Percentiles rank a stretch among this genome's conserved stretches.
Conservation (phyloP, 2,329 filamentous ascomycete genomes). For the Trichoderma sp. region DNA sequence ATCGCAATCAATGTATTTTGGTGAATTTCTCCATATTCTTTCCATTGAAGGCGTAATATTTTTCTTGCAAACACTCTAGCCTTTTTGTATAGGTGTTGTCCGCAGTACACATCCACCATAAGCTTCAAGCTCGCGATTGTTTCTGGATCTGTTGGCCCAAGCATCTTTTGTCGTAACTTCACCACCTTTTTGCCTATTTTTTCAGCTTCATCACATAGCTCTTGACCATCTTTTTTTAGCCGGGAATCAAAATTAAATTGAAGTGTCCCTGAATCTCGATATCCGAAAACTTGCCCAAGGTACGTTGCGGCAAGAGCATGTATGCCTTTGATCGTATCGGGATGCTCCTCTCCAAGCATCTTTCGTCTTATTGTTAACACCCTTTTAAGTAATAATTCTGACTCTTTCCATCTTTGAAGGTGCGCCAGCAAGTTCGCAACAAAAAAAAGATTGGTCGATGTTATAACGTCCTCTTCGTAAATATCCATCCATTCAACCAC, state of each 20-base stretch:
- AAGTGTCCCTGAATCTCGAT: background rate
- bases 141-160: too few relatives aligned
- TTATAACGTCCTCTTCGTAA: fast-evolving
- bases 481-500: background rate
- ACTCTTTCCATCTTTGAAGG: background rate
- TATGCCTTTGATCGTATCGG: background rate
- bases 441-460: background rate
- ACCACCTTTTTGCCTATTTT: too few relatives aligned
- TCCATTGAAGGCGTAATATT: background rate
- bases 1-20: background rate
- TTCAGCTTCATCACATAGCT: too few relatives aligned
- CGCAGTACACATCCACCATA: too few relatives aligned
- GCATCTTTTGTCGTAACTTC: too few relatives aligned
- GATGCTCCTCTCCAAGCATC: background rate
- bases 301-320: background rate
- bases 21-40: background rate
- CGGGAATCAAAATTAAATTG: too few relatives aligned
- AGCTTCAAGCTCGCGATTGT: too few relatives aligned
- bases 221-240: fast-evolving
- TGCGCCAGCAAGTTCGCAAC: background rate
- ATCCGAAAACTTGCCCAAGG: background rate
- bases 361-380: background rate
- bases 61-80: background rate
- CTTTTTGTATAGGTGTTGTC: fast-evolving
- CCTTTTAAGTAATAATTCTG: background rate